Evolutionary conservation across 1,139 yeast genomes (phyloP).

Genomic region (Debaryomyces coudertii): DNA sequence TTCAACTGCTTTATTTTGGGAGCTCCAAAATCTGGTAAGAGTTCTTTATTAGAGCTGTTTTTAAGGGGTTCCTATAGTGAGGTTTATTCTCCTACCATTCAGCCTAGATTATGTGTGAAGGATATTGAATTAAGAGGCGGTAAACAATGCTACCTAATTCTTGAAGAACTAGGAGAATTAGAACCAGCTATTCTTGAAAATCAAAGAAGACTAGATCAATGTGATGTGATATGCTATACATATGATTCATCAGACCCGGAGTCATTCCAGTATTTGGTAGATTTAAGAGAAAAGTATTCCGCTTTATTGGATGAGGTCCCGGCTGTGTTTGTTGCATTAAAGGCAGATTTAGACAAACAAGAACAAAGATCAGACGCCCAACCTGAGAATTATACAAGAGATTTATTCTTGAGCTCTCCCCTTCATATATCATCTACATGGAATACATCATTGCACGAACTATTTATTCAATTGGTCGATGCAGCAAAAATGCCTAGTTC

Average conservation of each 20-base stretch:
- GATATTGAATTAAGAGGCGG: conserved; percentile 96
- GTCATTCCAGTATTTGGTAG: conserved; percentile 81
- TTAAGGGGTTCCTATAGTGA: conserved; percentile 74
- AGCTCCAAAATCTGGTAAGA: conserved; percentile 82
- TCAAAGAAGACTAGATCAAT: conserved; percentile 69
- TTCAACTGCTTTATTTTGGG: conserved; percentile 90
- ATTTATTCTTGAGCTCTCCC: conserved; percentile 63
- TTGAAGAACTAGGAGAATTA: conserved; percentile 87
- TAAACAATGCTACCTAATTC: conserved; percentile 86
- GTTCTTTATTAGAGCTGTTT: conserved; percentile 80
- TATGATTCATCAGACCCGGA: conserved; percentile 97
- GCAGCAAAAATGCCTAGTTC: conserved; percentile 80
- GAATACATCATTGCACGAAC: conserved; percentile 83
- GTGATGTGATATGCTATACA: conserved; percentile 87
- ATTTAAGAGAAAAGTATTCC: conserved; percentile 61
- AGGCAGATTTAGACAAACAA: conserved; percentile 93
- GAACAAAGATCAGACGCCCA: conserved; percentile 85
- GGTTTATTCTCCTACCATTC: conserved; percentile 77
- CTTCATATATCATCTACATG: conserved; percentile 88
- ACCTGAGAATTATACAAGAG: conserved; percentile 84
- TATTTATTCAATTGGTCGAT: conserved; percentile 84
- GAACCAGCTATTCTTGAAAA: conserved; percentile 83
- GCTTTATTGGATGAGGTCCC: conserved; percentile 68
- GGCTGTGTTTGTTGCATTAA: conserved; percentile 83
- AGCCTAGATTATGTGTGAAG: conserved; percentile 81